These are phyloP conservation scores for Mycena pura DNA, from an alignment of 768 basidiomycete species.

Conservation along the genomic window DNA sequence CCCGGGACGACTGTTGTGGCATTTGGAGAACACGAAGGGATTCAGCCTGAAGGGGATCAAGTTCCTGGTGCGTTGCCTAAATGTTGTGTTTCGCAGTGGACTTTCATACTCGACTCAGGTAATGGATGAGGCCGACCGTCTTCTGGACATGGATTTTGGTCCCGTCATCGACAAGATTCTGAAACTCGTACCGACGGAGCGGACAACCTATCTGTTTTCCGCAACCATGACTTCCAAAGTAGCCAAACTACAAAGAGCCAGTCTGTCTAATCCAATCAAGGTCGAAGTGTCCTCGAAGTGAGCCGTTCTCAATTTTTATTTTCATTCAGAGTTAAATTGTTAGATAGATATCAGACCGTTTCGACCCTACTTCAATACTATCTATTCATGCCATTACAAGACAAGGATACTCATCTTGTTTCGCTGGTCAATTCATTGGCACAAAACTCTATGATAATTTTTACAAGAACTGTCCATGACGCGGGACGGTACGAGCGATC, in stretches of 20 bases:
- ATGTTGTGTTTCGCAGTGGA: not conserved
- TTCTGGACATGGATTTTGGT: constrained; percentile 97
- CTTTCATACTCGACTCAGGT: constrained; percentile 58
- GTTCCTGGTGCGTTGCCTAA: constrained; percentile 71
- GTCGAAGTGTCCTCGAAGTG: constrained; percentile 95
- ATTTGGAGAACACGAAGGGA: constrained; percentile 96
- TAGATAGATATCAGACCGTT: constrained; percentile 90
- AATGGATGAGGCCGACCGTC: constrained; percentile 95
- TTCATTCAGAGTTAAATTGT: not conserved
- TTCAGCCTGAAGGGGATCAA: constrained; percentile 87
- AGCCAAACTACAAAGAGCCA: constrained; percentile 93
- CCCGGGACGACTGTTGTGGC: constrained; percentile 91
- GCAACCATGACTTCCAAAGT: constrained; percentile 99
- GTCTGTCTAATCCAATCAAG: constrained; percentile 89
- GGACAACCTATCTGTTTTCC: constrained; percentile 95
- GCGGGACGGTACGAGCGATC: constrained; percentile 68
- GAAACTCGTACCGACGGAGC: constrained; percentile 91
- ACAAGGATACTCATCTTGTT: constrained; percentile 91
- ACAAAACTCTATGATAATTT: constrained; percentile 94
- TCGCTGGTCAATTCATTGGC: constrained; percentile 89
- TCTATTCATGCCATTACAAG: constrained; percentile 87
- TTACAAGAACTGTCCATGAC: constrained; percentile 95
- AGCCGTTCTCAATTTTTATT: constrained; percentile 31
- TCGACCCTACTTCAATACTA: constrained; percentile 96
- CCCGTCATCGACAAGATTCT: constrained; percentile 96